Conservation (phyloP, 1,284 basidiomycete species). For the Rhodotorula glutinis region DNA sequence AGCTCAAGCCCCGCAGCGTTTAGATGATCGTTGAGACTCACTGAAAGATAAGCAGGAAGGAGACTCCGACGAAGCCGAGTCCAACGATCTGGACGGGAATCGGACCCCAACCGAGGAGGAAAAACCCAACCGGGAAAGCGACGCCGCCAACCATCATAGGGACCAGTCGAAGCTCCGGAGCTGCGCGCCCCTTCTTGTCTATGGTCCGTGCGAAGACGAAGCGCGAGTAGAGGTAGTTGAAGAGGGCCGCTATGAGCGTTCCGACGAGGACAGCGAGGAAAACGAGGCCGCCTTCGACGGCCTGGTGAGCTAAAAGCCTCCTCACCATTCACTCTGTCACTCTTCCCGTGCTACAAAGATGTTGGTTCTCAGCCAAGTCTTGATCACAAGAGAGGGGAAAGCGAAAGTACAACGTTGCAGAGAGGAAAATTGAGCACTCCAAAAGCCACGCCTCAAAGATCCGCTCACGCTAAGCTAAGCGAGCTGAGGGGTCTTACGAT, state of each 20-base stretch:
- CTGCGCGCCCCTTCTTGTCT: constrained; percentile 40
- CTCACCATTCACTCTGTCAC: too few species aligned
- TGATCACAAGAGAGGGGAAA: too few species aligned
- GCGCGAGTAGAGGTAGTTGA: constrained; percentile 46
- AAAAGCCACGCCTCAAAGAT: too few species aligned
- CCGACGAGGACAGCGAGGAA: constrained; percentile 49
- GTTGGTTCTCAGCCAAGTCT: too few species aligned
- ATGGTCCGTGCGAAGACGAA: constrained; percentile 44
- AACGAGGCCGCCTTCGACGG: too few species aligned
- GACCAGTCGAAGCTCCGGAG: constrained; percentile 44
- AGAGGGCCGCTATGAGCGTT: constrained; percentile 43
- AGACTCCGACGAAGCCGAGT: constrained; percentile 46
- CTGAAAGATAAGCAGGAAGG: constrained; percentile 48
- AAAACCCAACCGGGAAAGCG: constrained; percentile 48
- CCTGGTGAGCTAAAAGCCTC: too few species aligned
- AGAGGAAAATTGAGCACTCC: too few species aligned
- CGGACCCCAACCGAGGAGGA: constrained; percentile 48
- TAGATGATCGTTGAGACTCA: not conserved
- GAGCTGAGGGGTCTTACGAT: too few species aligned
- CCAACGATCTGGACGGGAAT: constrained; percentile 46
- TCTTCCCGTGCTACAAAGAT: too few species aligned
- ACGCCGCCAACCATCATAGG: constrained; percentile 46
- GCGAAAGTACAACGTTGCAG: too few species aligned
- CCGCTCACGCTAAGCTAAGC: too few species aligned
- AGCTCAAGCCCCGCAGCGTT: too few species aligned